These are phyloP conservation scores for Xanthoconium purpureum DNA, from an alignment of 768 basidiomycete genomes.

Conservation along the genomic window DNA sequence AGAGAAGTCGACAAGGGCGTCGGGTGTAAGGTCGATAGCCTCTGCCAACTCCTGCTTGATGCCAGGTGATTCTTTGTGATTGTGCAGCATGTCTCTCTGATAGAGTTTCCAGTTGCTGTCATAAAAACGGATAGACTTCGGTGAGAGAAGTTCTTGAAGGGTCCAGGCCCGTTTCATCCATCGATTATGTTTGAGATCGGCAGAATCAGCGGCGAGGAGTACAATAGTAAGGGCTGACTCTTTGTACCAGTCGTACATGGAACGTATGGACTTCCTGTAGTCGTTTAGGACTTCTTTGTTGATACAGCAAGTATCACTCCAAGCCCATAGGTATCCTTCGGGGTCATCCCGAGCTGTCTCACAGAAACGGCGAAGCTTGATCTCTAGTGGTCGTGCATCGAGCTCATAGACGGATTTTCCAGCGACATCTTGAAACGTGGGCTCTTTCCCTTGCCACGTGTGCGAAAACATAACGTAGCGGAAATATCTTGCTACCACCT, in stretches of 20 bases:
- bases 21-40: background rate
- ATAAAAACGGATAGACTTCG: background rate
- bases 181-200: background rate
- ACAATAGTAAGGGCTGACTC: background rate
- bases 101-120: background rate
- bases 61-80: background rate
- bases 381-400: background rate
- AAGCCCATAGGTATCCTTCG: background rate
- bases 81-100: background rate
- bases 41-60: background rate
- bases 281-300: background rate
- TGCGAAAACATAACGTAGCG: constrained; percentile 8
- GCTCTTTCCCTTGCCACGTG: constrained; percentile 5
- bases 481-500: background rate
- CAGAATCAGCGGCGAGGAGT: background rate
- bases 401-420: background rate
- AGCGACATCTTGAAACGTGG: background rate
- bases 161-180: constrained; percentile 4
- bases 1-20: background rate
- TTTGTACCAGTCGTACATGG: constrained; percentile 7
- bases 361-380: background rate
- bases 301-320: constrained; percentile 3
- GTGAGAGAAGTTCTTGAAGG: constrained; percentile 4
- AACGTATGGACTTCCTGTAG: background rate
- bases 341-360: background rate